Percentiles rank a stretch among this genome's conserved stretches.
These are phyloP conservation scores for Coriaria nepalensis DNA, from an alignment of 306 rosid species.

Conservation along the genomic window DNA sequence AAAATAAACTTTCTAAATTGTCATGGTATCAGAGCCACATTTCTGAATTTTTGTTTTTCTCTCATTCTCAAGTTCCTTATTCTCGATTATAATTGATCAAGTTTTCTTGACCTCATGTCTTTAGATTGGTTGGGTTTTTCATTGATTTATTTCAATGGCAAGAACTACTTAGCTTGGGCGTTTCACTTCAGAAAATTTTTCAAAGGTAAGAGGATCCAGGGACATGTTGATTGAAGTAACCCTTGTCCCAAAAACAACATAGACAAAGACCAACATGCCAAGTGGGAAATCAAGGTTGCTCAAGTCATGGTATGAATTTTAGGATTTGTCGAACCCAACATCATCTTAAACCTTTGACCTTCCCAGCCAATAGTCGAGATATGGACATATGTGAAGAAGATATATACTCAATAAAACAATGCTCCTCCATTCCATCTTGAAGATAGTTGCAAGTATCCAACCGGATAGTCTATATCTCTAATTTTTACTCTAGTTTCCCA, in stretches of 20 bases:
- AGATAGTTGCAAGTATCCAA: neutral
- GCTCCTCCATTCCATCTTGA: no score
- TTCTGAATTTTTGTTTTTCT: no score
- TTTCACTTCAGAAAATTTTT: neutral
- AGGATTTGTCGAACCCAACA: neutral
- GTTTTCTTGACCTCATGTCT: no score
- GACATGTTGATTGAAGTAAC: neutral
- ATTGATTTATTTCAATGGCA: no score
- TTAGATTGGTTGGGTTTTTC: no score
- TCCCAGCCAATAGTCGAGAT: neutral
- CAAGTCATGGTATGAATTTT: no score
- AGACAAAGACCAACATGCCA: no score
- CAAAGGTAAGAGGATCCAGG: neutral
- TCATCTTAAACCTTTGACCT: constrained; percentile 1
- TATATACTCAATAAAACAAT: neutral
- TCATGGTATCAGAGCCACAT: no score
- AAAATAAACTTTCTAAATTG: no score
- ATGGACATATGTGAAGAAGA: constrained; percentile 6
- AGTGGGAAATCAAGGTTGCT: neutral
- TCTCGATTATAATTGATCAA: no score
- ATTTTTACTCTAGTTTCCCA: neutral
- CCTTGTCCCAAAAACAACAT: neutral
- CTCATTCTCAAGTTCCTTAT: no score
- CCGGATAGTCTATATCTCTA: neutral
- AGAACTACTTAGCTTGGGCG: neutral